Evolutionary conservation across 2,329 filamentous ascomycete genomes (phyloP).

Genomic region (Fusarium annulatum): DNA sequence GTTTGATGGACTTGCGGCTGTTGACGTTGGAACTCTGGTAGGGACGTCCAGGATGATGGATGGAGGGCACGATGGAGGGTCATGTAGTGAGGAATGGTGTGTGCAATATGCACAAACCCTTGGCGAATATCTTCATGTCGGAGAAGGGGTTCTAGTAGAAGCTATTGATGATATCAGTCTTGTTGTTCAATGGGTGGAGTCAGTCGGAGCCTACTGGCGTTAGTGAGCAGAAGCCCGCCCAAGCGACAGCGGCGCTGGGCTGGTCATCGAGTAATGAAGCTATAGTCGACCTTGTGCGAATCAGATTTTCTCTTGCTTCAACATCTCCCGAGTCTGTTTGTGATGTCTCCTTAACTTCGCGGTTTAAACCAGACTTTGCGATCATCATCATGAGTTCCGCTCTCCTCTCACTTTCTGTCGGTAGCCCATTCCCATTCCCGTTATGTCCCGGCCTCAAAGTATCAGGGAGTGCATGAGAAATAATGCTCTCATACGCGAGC

Average conservation of each 20-base stretch:
- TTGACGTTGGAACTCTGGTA: constrained; percentile 38
- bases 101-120: constrained; percentile 48
- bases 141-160: constrained; percentile 51
- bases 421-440: constrained; percentile 38
- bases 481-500: constrained; percentile 51
- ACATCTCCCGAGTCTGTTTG: constrained; percentile 46
- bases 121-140: constrained; percentile 45
- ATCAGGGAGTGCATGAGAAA: constrained; percentile 51
- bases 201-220: constrained; percentile 48
- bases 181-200: background rate
- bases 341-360: constrained; percentile 39
- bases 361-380: constrained; percentile 45
- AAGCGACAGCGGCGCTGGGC: constrained; percentile 48
- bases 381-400: constrained; percentile 47
- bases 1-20: constrained; percentile 37
- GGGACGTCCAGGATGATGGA: constrained; percentile 38
- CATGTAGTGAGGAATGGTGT: constrained; percentile 52
- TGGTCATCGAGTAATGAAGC: constrained; percentile 42
- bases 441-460: constrained; percentile 46
- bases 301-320: constrained; percentile 44
- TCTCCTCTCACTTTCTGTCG: constrained; percentile 42
- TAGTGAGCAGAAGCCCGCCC: constrained; percentile 52
- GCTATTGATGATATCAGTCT: constrained; percentile 34
- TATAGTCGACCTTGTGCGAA: constrained; percentile 44
- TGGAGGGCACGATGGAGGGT: constrained; percentile 45